Conservation (phyloP, 2,329 filamentous ascomycete genomes). For the Coleophoma cylindrospora region DNA sequence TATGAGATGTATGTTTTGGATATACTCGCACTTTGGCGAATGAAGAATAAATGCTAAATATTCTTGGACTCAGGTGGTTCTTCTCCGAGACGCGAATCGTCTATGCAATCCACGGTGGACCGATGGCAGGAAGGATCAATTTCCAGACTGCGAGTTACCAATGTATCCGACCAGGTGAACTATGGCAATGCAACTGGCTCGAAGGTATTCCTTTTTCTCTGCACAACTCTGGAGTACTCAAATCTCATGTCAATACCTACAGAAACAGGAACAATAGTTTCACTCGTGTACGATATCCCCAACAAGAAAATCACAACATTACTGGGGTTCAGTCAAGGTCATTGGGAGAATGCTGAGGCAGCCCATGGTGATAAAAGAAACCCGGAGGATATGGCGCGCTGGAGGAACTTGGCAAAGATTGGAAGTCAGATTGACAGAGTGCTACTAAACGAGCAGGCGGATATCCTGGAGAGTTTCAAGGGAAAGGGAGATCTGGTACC, state of each 20-base stretch:
- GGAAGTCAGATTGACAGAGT: constrained; percentile 45
- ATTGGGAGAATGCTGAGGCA: constrained; percentile 45
- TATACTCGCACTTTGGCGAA: too few relatives aligned
- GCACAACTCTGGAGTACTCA: too few relatives aligned
- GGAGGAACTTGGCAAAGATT: constrained; percentile 42
- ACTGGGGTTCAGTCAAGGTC: constrained; percentile 48
- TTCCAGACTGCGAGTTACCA: constrained; percentile 51
- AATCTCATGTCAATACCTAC: not conserved
- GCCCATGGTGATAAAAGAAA: constrained; percentile 54
- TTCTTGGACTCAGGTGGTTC: constrained; percentile 34
- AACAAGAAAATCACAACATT: constrained; percentile 43
- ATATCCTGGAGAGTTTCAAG: constrained; percentile 43
- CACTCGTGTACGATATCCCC: constrained; percentile 49
- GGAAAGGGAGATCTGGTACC: constrained; percentile 41
- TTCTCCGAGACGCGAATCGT: constrained; percentile 48
- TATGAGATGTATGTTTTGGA: constrained; percentile 45
- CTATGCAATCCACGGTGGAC: constrained; percentile 55
- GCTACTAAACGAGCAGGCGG: constrained; percentile 48
- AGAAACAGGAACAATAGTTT: constrained; percentile 53
- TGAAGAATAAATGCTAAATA: too few relatives aligned
- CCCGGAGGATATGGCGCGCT: constrained; percentile 41
- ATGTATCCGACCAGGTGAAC: constrained; percentile 50
- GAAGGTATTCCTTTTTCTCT: constrained; percentile 25
- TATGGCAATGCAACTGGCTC: constrained; percentile 58
- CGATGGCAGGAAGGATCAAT: constrained; percentile 50